Percentiles rank a stretch among this genome's conserved stretches.
Evolutionary conservation across 2,329 filamentous ascomycete species (phyloP).

Genomic region (Thermomyces lanuginosus): DNA sequence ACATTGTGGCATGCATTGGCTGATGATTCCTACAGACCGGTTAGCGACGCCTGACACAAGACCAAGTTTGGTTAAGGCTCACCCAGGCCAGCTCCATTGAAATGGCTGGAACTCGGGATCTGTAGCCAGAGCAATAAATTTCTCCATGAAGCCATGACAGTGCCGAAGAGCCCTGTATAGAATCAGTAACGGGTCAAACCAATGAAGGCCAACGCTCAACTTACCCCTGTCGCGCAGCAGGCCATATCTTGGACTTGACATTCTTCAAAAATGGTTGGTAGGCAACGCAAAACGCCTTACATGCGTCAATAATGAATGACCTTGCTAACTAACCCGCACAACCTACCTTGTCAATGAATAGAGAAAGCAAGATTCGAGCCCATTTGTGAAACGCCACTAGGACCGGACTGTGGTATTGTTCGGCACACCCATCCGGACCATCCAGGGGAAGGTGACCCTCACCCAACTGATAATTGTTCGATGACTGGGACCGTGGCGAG

Average conservation of each 20-base stretch:
- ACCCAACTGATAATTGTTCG: conserved; percentile 11
- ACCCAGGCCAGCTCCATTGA: conserved; percentile 34
- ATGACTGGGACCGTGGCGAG: conserved; percentile 15
- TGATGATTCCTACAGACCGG: conserved; percentile 20
- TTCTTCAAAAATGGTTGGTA: conserved; percentile 35
- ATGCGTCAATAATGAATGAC: conserved; percentile 5
- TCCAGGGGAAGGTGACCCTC: conserved; percentile 21
- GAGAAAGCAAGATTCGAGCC: conserved; percentile 28
- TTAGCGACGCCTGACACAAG: too few species aligned
- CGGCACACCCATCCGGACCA: conserved; percentile 19
- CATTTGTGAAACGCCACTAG: conserved; percentile 32
- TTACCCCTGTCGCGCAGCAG: conserved; percentile 29
- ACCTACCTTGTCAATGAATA: conserved; percentile 29
- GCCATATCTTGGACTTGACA: conserved; percentile 32
- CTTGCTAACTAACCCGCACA: neutral
- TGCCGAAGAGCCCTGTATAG: conserved; percentile 27
- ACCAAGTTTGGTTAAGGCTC: too few species aligned
- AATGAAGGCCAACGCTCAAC: neutral
- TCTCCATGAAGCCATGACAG: conserved; percentile 34
- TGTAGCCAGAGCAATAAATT: conserved; percentile 32
- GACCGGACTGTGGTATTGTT: conserved; percentile 29
- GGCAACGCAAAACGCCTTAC: conserved; percentile 29
- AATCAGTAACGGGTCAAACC: conserved; percentile 4
- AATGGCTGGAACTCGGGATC: conserved; percentile 33
- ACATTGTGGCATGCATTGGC: conserved; percentile 30